Evolutionary conservation across 176 grass and related monocot species (phyloP).

Genomic region (Juncus effusus): DNA sequence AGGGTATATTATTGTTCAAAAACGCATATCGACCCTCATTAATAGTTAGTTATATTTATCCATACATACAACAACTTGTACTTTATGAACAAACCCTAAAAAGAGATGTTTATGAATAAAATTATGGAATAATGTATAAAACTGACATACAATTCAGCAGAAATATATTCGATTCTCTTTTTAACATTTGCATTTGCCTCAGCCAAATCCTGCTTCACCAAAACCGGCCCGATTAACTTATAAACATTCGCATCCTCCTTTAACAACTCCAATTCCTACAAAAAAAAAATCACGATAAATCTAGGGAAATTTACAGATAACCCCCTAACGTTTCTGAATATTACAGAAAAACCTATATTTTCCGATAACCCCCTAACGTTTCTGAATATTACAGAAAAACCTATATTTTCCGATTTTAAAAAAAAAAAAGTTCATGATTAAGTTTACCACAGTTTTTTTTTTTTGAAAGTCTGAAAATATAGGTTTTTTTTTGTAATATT

Average conservation of each 20-base stretch:
- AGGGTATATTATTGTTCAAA: neutral
- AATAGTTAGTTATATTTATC: neutral
- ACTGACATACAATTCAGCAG: constrained; percentile 75
- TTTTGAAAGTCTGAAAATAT: too few relatives aligned
- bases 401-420: too few relatives aligned
- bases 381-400: too few relatives aligned
- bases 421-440: too few relatives aligned
- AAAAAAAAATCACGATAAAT: neutral
- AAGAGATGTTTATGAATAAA: neutral
- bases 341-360: too few relatives aligned
- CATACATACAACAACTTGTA: constrained; percentile 17
- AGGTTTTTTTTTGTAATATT: too few relatives aligned
- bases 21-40: neutral
- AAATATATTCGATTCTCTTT: constrained; percentile 96
- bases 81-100: neutral
- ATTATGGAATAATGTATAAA: constrained; percentile 2
- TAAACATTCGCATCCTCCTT: constrained; percentile 76
- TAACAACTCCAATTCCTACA: constrained; percentile 80
- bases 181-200: constrained; percentile 95
- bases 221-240: constrained; percentile 89
- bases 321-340: too few relatives aligned
- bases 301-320: too few relatives aligned
- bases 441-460: too few relatives aligned
- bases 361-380: too few relatives aligned
- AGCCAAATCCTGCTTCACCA: constrained; percentile 92